Base-by-base conservation (phyloP, 768 basidiomycete species). In the Lepiota venenata region DNA sequence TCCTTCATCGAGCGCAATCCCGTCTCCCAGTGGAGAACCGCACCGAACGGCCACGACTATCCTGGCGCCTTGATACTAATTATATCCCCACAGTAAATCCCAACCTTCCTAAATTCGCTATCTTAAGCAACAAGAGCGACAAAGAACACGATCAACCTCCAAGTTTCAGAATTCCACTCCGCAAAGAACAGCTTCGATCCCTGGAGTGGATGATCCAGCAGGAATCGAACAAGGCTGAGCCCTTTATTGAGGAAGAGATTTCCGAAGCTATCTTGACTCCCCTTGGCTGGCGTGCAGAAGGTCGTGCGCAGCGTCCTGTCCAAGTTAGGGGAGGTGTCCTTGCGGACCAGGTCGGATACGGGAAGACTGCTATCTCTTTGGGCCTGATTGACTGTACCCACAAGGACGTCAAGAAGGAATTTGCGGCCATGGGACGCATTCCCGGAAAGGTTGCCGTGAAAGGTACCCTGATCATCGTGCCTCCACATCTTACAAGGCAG, bases 321-420 rank as follows among this genome's bases (percentile, higher is more conserved):
- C 78, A 71, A 56, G 72, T 97, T 39, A 80, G 90, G 51, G 94
- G 95, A 15, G 94, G 95, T 10, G 94, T 97, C 45, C 82, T 97
- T 42, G 94, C 94, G 11, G 95, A 98, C 63, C 88, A 95, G 72
- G 95, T 98, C 56, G 95, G 95, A 47, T 98, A 98, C 64, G 95
- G 95, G 15, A 98, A 98, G 73, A 98, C 95, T 0, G 94, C 93
- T 18, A 95, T 97, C 59, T 93, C 92, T 2, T 79, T 98, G 25
- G 94, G 88, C 16, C 78, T 98, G 56, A 87, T 97, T 58, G 89
- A 93, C 62, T 85, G 86, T 63, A 76, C 84, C 18, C 70, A 74
- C 16, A 77, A 81, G 59, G 69, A 69, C 15, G 81, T 87, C 46
- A 69, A 73, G 51, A 73, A 79, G 56, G 87, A 89, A 58, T 83